Evolutionary conservation across 2,329 filamentous ascomycete species (phyloP).

Genomic region (Aspergillus awamori): DNA sequence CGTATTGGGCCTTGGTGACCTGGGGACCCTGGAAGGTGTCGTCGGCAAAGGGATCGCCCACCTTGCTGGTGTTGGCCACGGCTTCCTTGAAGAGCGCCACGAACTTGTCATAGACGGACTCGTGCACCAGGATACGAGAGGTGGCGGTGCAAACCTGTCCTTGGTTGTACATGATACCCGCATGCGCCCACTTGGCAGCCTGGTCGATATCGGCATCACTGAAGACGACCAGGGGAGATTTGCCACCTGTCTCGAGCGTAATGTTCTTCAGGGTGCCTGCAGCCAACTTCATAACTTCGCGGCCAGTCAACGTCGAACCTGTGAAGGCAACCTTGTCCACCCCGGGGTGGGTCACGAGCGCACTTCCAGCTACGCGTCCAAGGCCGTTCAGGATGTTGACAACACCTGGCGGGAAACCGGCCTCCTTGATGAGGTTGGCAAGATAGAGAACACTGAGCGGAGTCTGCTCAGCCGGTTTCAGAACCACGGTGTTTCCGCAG

Average conservation of each 20-base stretch:
- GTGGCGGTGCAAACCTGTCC: constrained; percentile 41
- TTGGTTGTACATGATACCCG: constrained; percentile 52
- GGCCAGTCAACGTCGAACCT: constrained; percentile 37
- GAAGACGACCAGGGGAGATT: constrained; percentile 67
- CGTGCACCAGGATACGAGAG: constrained; percentile 61
- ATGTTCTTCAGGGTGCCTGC: constrained; percentile 40
- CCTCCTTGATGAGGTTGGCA: constrained; percentile 37
- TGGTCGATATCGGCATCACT: constrained; percentile 68
- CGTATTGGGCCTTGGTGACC: constrained; percentile 41
- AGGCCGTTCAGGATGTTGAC: constrained; percentile 40
- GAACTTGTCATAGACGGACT: constrained; percentile 39
- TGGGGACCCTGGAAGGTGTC: constrained; percentile 43
- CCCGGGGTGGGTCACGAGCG: constrained; percentile 35
- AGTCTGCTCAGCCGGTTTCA: constrained; percentile 41
- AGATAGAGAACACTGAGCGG: constrained; percentile 39
- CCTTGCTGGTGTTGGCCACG: constrained; percentile 37
- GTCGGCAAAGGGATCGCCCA: constrained; percentile 40
- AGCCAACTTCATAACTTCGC: constrained; percentile 42
- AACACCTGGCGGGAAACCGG: constrained; percentile 40
- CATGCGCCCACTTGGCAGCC: constrained; percentile 69
- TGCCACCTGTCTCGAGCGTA: constrained; percentile 59
- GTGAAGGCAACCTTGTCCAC: constrained; percentile 42
- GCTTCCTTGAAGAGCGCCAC: constrained; percentile 36
- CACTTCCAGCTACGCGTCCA: constrained; percentile 34
- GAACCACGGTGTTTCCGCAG: constrained; percentile 39